Evolutionary conservation across 1,284 basidiomycete species (phyloP), one percentile per base, ranked within the genome.

Genomic region (Pyrrhoderma lamaoense): DNA sequence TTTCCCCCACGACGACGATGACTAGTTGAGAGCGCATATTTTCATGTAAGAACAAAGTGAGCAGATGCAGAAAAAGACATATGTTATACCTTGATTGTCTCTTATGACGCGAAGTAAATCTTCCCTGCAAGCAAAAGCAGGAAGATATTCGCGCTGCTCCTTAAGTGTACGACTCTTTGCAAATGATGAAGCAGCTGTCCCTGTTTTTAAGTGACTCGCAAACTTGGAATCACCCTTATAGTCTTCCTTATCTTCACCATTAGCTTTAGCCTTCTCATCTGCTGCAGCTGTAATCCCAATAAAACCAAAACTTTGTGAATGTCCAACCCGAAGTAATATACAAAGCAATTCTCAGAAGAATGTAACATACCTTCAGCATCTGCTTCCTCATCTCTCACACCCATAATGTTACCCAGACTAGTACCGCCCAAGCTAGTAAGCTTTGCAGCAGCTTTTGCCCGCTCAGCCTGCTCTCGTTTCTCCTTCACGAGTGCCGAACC

Each of bases 181-280:
- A 62, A 98, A 98, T 3, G 77, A 76, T 58, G 89, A 93, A 3
- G 85, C 85, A 19, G 93, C 90, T 35, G 82, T 68, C 2, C 81
- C 73, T 25, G 80, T 71, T 68, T 93, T 89, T 58, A 99, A 67
- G 70, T 99, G 95, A 2, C 79, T 79, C 5, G 95, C 93, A 65
- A 99, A 99, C 67, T 98, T 94, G 1, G 93, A 96, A 52, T 96
- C 96, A 25, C 90, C 89, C 65, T 88, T 94, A 66, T 92, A 93
- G 63, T 89, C 81, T 46, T 82, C 79, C 38, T 84, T 79, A 37
- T 78, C 78, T 0, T 76, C 81, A 38, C 76, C 79, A 14, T 67
- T 70, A 38, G 74, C 71, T 40, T 78, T 77, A 55, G 55, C 59
- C 60, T 71, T 73, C 34, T 59, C 66, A 59, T 67, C 65, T 11